Percentiles rank a stretch among this genome's conserved stretches.
Evolutionary conservation across 345 rosid genomes (phyloP).

Genomic region (Citrus reticulata): DNA sequence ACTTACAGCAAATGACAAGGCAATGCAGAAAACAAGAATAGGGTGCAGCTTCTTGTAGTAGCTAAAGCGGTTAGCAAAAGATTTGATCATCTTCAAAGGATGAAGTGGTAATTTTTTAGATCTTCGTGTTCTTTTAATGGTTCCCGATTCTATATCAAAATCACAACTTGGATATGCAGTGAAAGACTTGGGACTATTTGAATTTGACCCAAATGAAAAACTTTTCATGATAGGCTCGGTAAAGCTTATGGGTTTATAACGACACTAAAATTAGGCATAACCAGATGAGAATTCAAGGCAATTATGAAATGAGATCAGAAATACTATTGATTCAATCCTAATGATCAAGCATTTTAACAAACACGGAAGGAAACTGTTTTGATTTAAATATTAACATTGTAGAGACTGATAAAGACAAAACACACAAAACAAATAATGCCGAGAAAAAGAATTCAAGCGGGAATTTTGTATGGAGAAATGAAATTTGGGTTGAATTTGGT

Average conservation of each 20-base stretch:
- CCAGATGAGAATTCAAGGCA: constrained; percentile 30
- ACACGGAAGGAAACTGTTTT: not conserved
- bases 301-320: constrained; percentile 21
- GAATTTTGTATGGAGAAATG: not conserved
- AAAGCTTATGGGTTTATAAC: constrained; percentile 19
- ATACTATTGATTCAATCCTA: constrained; percentile 1
- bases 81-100: constrained; percentile 57
- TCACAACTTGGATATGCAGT: constrained; percentile 71
- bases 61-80: constrained; percentile 46
- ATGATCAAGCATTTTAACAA: not conserved
- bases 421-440: constrained; percentile 11
- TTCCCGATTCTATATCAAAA: constrained; percentile 77
- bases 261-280: constrained; percentile 35
- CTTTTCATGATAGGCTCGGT: constrained; percentile 54
- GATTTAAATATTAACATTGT: not conserved
- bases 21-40: constrained; percentile 36
- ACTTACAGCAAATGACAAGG: constrained; percentile 62
- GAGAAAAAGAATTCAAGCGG: constrained; percentile 13
- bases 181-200: constrained; percentile 63
- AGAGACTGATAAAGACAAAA: not conserved
- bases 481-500: not conserved
- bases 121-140: constrained; percentile 53
- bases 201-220: constrained; percentile 41
- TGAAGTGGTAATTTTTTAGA: constrained; percentile 35
- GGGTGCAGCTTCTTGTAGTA: constrained; percentile 70